Evolutionary conservation across 805 yeast species (phyloP), one percentile per base, ranked within the genome.

Genomic region (Metschnikowia shivogae): DNA sequence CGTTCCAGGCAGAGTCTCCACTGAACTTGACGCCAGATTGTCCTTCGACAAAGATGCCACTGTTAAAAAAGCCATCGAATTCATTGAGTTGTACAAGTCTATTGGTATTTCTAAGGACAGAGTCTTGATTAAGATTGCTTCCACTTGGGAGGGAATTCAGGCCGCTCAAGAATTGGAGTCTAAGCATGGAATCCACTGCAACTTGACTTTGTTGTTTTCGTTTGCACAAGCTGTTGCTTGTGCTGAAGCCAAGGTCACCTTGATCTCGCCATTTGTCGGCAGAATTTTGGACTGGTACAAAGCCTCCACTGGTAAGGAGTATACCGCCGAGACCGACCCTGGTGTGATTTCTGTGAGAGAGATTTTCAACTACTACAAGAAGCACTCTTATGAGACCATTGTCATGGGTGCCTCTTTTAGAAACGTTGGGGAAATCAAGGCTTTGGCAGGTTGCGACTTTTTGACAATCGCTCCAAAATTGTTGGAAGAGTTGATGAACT

Each of bases 361-460:
- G 51, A 93, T 93, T 71, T 93, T 69, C 87, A 86, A 90, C 86
- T 93, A 93, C 83, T 93, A 93, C 86, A 93, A 93, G 84, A 92
- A 92, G 77, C 88, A 71, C 72, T 92, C 84, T 60, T 93, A 93
- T 83, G 80, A 92, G 62, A 93, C 99, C 69, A 90, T 93, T 66
- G 98, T 93, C 65, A 93, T 93, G 99, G 99, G 99, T 73, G 99
- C 99, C 49, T 92, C 98, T 49, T 92, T 93, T 89, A 92, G 99
- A 83, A 93, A 90, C 79, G 71, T 76, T 52, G 96, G 89, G 58
- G 99, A 92, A 77, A 88, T 93, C 73, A 85, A 84, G 72, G 96
- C 95, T 60, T 78, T 93, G 61, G 97, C 99, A 48, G 99, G 99
- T 70, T 84, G 88, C 65, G 99, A 93, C 70, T 89, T 75, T 81